Evolutionary conservation across 345 rosid genomes (phyloP).

Genomic region (Lagerstroemia speciosa): DNA sequence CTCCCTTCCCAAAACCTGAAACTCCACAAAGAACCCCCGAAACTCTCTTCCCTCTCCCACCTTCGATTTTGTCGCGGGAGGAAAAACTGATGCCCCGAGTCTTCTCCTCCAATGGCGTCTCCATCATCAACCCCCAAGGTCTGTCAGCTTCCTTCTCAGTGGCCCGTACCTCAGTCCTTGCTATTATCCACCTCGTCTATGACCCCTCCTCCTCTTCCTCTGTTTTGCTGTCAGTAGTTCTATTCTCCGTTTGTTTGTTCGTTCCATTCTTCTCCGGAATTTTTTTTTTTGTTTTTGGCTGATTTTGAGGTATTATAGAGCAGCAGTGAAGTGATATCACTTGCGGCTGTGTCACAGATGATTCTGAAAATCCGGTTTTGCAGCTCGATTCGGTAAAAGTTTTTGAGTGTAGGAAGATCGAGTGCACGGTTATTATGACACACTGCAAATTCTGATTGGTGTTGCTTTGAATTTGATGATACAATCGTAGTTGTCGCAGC

Average conservation of each 20-base stretch:
- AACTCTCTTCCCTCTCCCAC: neutral
- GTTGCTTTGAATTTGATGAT: neutral
- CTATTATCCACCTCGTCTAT: too few relatives aligned
- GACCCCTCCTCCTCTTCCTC: neutral
- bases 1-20: too few relatives aligned
- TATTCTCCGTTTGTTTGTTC: neutral
- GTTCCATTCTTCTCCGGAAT: neutral
- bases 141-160: neutral
- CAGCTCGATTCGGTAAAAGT: neutral
- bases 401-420: neutral
- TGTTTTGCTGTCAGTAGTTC: neutral
- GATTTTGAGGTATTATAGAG: neutral
- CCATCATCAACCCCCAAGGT: neutral
- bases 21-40: too few relatives aligned
- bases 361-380: neutral
- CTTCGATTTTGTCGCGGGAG: neutral
- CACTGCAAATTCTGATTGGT: neutral
- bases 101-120: conserved; percentile 4
- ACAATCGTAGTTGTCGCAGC: neutral
- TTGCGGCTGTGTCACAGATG: neutral
- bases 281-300: neutral
- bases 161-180: neutral
- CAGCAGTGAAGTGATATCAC: neutral
- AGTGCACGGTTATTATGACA: neutral
- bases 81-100: neutral